A percentile compares a stretch with the other conserved stretches of the same genome.
Conservation (phyloP, 2,329 filamentous ascomycete genomes). For the Venturia oleaginea region DNA sequence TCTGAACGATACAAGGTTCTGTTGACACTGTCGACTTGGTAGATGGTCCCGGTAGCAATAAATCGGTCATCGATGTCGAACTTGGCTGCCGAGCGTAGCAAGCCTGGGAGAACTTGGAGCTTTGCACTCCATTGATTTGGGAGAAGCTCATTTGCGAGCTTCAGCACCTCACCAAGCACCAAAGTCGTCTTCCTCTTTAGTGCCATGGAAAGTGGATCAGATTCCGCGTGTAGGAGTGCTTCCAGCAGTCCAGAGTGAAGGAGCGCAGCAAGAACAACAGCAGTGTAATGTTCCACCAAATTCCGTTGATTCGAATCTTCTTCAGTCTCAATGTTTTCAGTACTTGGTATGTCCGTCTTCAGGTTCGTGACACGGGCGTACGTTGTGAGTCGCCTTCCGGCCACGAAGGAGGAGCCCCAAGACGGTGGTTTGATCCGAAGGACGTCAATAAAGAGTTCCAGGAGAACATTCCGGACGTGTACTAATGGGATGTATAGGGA, state of each 20-base stretch:
- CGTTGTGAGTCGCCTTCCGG: conserved; percentile 83
- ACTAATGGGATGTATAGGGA: conserved; percentile 51
- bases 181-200: conserved; percentile 84
- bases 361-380: conserved; percentile 91
- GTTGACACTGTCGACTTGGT: conserved; percentile 96
- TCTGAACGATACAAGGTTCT: conserved; percentile 78
- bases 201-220: conserved; percentile 56
- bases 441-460: conserved; percentile 77
- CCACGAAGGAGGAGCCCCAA: conserved; percentile 93
- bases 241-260: conserved; percentile 65
- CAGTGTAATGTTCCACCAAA: conserved; percentile 89
- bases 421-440: conserved; percentile 86
- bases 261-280: conserved; percentile 75
- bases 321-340: conserved; percentile 48
- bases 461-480: conserved; percentile 60
- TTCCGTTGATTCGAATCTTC: conserved; percentile 59
- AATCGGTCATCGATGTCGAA: conserved; percentile 66
- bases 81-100: conserved; percentile 67
- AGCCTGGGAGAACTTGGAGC: conserved; percentile 77
- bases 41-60: conserved; percentile 80
- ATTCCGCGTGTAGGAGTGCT: conserved; percentile 50
- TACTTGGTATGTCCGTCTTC: conserved; percentile 44
- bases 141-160: conserved; percentile 76
- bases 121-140: conserved; percentile 74
- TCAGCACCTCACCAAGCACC: conserved; percentile 82